These are phyloP conservation scores for Jatropha podagrica DNA, from an alignment of 441 rosid genomes.

Conservation along the genomic window DNA sequence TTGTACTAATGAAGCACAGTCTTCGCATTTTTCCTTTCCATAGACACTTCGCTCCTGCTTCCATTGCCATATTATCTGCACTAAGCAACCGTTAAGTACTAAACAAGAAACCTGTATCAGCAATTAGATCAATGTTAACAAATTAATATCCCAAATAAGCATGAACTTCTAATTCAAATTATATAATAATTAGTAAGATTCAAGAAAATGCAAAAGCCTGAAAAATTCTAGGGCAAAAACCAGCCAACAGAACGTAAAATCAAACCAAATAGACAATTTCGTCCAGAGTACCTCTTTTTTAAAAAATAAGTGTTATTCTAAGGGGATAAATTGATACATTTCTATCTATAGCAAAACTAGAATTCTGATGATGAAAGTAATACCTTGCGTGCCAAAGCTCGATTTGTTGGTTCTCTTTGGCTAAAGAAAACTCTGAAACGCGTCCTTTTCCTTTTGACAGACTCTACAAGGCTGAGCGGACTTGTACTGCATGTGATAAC, in stretches of 20 bases:
- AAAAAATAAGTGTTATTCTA: too few species aligned
- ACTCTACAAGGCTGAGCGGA: background rate
- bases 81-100: background rate
- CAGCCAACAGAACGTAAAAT: background rate
- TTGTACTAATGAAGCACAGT: conserved; percentile 42
- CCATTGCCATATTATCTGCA: conserved; percentile 36
- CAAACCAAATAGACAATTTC: background rate
- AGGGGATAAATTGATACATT: too few species aligned
- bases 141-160: background rate
- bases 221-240: background rate
- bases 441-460: background rate
- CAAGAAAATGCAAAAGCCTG: background rate
- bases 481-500: background rate
- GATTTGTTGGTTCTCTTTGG: conserved; percentile 4
- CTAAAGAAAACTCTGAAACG: conserved; percentile 8
- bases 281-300: background rate
- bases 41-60: conserved; percentile 27
- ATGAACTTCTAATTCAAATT: background rate
- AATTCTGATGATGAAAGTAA: background rate
- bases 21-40: conserved; percentile 29
- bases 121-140: background rate
- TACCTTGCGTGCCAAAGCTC: conserved; percentile 20
- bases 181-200: background rate
- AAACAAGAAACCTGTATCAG: background rate
- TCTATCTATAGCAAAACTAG: too few species aligned